These are phyloP conservation scores for Taiwanofungus camphoratus DNA, from an alignment of 1,284 basidiomycete species.

Conservation along the genomic window DNA sequence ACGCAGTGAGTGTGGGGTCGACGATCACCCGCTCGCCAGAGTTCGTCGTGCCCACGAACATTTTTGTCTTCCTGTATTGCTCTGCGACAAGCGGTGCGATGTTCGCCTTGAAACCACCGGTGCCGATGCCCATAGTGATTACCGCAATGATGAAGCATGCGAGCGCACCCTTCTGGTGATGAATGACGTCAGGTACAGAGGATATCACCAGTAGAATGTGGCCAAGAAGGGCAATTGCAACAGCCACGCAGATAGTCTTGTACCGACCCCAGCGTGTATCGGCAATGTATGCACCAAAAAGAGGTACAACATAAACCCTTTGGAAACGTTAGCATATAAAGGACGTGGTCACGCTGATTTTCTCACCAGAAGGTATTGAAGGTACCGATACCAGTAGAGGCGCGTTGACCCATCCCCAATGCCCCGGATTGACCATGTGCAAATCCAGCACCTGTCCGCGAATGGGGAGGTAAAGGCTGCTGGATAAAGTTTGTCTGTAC, in stretches of 20 bases:
- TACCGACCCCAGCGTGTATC: conserved; percentile 72
- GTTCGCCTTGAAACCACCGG: conserved; percentile 81
- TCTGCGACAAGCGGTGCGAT: conserved; percentile 78
- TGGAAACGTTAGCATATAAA: neutral
- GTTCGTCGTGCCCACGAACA: conserved; percentile 48
- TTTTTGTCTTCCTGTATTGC: conserved; percentile 57
- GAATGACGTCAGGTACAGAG: conserved; percentile 67
- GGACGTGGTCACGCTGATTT: conserved; percentile 8
- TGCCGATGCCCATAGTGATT: conserved; percentile 56
- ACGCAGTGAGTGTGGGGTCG: conserved; percentile 69
- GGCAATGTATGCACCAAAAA: conserved; percentile 70
- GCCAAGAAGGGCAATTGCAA: conserved; percentile 53
- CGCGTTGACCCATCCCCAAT: conserved; percentile 57
- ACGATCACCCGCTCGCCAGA: conserved; percentile 77
- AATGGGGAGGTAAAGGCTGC: conserved; percentile 58
- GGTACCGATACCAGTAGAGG: conserved; percentile 64
- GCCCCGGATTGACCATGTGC: conserved; percentile 60
- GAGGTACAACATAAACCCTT: conserved; percentile 54
- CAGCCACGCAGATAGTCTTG: conserved; percentile 61
- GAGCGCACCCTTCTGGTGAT: conserved; percentile 46
- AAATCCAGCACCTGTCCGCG: conserved; percentile 62
- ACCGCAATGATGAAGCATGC: conserved; percentile 63
- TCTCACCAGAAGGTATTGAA: conserved; percentile 58
- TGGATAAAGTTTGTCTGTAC: conserved; percentile 69
- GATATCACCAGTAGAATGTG: conserved; percentile 74